Evolutionary conservation across 2,329 filamentous ascomycete genomes (phyloP).

Genomic region (Pseudogymnoascus sp.): DNA sequence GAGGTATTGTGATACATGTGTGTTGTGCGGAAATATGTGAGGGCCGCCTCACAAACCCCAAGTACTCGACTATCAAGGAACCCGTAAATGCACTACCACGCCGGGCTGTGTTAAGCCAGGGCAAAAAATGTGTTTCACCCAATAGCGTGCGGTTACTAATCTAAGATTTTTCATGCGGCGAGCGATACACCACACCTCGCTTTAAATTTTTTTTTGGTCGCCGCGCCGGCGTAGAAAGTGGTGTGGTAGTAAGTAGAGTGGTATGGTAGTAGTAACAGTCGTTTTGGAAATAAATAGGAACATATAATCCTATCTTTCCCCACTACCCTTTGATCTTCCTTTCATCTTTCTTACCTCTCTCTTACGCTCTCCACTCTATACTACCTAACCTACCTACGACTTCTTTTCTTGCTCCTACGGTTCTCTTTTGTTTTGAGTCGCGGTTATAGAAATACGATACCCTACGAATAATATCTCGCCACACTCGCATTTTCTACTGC

Average conservation of each 20-base stretch:
- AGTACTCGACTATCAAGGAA: background rate
- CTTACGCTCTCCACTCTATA: constrained; percentile 1
- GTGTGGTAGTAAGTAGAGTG: too few relatives aligned
- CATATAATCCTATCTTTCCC: constrained; percentile 2
- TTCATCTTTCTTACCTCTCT: background rate
- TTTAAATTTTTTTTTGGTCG: background rate
- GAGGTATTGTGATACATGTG: background rate
- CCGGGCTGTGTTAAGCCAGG: constrained; percentile 1
- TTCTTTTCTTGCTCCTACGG: background rate
- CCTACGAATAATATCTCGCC: background rate
- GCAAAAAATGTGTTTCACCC: background rate
- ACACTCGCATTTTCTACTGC: background rate
- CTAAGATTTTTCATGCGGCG: constrained; percentile 7
- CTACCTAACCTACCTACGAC: background rate
- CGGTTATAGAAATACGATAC: background rate
- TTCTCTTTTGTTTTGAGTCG: background rate
- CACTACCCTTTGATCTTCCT: constrained; percentile 5
- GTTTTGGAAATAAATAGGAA: constrained; percentile 1
- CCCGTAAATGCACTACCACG: background rate
- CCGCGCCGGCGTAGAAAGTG: background rate
- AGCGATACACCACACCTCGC: background rate
- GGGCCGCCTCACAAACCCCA: background rate
- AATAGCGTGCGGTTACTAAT: constrained; percentile 3
- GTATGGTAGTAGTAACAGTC: background rate
- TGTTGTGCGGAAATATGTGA: background rate